Evolutionary conservation across 495 filamentous ascomycete genomes (phyloP).

Genomic region (Lepraria neglecta): DNA sequence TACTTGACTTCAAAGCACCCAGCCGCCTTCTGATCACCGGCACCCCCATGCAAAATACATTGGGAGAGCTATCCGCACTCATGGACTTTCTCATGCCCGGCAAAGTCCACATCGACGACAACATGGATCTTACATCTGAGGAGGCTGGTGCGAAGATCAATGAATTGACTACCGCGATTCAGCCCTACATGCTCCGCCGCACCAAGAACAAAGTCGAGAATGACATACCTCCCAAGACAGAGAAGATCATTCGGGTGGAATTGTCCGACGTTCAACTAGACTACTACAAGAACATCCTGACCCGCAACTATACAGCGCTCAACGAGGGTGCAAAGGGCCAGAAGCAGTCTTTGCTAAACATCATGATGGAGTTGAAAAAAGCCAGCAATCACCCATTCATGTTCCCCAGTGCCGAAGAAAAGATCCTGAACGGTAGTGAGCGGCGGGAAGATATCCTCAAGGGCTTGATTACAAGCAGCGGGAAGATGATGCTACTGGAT

Average conservation of each 20-base stretch:
- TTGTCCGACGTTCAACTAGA: slow-evolving; percentile 92
- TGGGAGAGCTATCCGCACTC: slow-evolving; percentile 83
- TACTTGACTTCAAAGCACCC: slow-evolving; percentile 77
- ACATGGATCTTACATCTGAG: slow-evolving; percentile 72
- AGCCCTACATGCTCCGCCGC: slow-evolving; percentile 89
- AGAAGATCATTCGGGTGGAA: slow-evolving; percentile 97
- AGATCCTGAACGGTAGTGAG: slow-evolving; percentile 65
- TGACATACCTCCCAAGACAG: slow-evolving; percentile 89
- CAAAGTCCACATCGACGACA: slow-evolving; percentile 74
- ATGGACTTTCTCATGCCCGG: slow-evolving; percentile 96
- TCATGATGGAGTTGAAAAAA: slow-evolving; percentile 99
- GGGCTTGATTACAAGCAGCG: slow-evolving; percentile 87
- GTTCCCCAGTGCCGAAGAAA: slow-evolving; percentile 88
- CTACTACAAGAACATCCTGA: slow-evolving; percentile 98
- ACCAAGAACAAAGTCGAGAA: slow-evolving; percentile 97
- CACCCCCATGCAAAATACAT: slow-evolving; percentile 94
- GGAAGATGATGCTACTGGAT: slow-evolving; percentile 98
- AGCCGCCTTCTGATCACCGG: slow-evolving; percentile 90
- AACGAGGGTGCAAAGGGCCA: slow-evolving; percentile 81
- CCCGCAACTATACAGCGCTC: slow-evolving; percentile 89
- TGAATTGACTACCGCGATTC: slow-evolving; percentile 67
- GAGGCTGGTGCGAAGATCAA: slow-evolving; percentile 61
- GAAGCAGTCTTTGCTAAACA: slow-evolving; percentile 93
- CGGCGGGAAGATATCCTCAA: slow-evolving; percentile 83
- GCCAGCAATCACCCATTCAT: slow-evolving; percentile 98